Evolutionary conservation across 2,329 filamentous ascomycete genomes (phyloP).

Genomic region (Hymenoscyphus albidus): DNA sequence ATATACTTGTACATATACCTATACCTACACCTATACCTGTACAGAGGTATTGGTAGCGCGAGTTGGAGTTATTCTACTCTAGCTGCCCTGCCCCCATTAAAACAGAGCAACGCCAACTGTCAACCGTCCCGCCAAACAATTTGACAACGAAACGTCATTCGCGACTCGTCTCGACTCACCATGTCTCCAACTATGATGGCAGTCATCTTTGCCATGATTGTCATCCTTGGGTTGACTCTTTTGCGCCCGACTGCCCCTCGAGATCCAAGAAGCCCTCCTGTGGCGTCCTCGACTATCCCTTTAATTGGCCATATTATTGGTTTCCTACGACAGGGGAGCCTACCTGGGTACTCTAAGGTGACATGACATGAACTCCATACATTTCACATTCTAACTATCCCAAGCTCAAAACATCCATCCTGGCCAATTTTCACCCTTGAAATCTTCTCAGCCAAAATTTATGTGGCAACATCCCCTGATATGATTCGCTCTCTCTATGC

Average conservation of each 20-base stretch:
- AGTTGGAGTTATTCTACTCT: too few species aligned
- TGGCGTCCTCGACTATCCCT: constrained; percentile 14
- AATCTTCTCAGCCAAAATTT: constrained; percentile 42
- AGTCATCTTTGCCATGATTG: background rate
- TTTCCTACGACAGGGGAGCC: constrained; percentile 10
- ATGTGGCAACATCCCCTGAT: constrained; percentile 41
- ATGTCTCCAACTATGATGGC: background rate
- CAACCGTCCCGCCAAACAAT: too few species aligned
- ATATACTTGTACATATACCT: too few species aligned
- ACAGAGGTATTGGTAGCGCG: too few species aligned
- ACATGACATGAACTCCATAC: background rate
- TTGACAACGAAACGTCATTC: background rate
- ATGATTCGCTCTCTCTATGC: constrained; percentile 41
- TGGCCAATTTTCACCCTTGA: constrained; percentile 42
- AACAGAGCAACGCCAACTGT: too few species aligned
- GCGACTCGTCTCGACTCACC: background rate
- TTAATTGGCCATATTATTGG: constrained; percentile 19
- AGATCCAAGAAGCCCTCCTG: constrained; percentile 12
- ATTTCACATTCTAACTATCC: constrained; percentile 6
- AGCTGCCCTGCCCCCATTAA: too few species aligned
- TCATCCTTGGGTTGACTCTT: background rate
- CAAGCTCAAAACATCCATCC: constrained; percentile 5
- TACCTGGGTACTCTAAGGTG: background rate
- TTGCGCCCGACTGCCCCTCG: background rate
- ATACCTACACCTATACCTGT: too few species aligned